Base-by-base conservation (phyloP, 2,329 filamentous ascomycete genomes). In the Phoma sp. region DNA sequence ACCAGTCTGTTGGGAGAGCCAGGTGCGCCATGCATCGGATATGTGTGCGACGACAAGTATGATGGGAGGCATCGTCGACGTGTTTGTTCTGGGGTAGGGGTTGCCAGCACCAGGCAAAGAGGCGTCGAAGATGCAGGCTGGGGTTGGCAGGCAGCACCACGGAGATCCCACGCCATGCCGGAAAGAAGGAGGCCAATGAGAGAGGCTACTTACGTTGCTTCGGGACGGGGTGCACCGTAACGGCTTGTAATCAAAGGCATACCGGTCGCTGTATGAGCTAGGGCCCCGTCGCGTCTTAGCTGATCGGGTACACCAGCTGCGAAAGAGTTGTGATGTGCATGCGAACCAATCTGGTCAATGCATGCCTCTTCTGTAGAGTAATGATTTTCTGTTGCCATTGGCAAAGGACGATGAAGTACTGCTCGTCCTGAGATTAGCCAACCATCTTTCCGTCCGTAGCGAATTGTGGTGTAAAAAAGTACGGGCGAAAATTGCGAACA, bases 211-310 rank as follows among this genome's bases (percentile, higher is more conserved):
- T 82, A 85, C 83, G 77, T 78, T 74, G 78, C 74, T 73, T 85
- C 81, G 78, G 80, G 75, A 75, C 80, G 80, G 72, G 78, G 78
- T 74, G 80, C 67, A 69, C 78, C 77, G 77, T 81, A 84, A 76
- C 81, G 78, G 76, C 65, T 61, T 61, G 80, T 69, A 71, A 77
- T 77, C 67, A 81, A 78, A 55, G 78, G 77, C 47, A 78, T 74
- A 65, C 76, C 74, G 52, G 74, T 69, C 52, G 78, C 67, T 68
- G 78, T 76, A 65, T 81, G 77, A 63, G 75, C 74, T 66, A 83
- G 74, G 56, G 74, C 69, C 65, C 76, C 77, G 71, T 83, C 80
- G 75, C 81, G 81, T 66, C 81, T 79, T 69, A 78, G 74, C 60
- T 76, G 77, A 65, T 83, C 81, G 65, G 81, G 77, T 63, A 76